Conservation (phyloP, 108 stramenopile species). For the Stephanodiscus triporus region DNA sequence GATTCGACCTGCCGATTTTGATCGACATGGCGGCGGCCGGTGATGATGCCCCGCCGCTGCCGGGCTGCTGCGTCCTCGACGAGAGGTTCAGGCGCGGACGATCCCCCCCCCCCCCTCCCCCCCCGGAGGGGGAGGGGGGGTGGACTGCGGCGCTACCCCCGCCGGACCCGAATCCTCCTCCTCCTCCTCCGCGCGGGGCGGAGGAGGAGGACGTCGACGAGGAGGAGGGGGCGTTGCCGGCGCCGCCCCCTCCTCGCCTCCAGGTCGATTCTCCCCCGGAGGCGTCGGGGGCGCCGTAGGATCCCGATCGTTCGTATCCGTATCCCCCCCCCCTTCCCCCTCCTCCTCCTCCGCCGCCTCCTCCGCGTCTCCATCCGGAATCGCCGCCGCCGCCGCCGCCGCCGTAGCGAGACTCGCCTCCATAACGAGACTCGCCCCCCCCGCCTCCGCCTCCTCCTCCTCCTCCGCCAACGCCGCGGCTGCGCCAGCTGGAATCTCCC, state of each 20-base stretch:
- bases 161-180: conserved; percentile 49
- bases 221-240: too few relatives aligned
- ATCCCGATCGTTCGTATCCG: conserved; percentile 11
- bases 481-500: conserved; percentile 56
- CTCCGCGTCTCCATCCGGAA: conserved; percentile 25
- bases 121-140: too few relatives aligned
- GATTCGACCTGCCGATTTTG: conserved; percentile 37
- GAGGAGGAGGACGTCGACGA: too few relatives aligned
- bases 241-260: conserved; percentile 11
- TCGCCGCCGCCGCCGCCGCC: conserved; percentile 32
- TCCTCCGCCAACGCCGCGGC: conserved; percentile 42
- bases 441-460: conserved; percentile 47
- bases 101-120: conserved; percentile 48
- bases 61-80: conserved; percentile 35
- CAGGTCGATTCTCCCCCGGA: conserved; percentile 8
- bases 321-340: conserved; percentile 26
- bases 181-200: too few relatives aligned
- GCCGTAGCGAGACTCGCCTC: neutral
- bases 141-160: conserved; percentile 10
- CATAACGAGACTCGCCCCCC: conserved; percentile 29
- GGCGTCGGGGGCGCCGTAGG: neutral
- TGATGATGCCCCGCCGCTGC: conserved; percentile 1
- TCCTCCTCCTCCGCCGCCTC: conserved; percentile 34
- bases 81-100: conserved; percentile 69
- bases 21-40: too few relatives aligned